Base-by-base conservation (phyloP, 2,329 filamentous ascomycete species). In the Colletotrichum tabaci region DNA sequence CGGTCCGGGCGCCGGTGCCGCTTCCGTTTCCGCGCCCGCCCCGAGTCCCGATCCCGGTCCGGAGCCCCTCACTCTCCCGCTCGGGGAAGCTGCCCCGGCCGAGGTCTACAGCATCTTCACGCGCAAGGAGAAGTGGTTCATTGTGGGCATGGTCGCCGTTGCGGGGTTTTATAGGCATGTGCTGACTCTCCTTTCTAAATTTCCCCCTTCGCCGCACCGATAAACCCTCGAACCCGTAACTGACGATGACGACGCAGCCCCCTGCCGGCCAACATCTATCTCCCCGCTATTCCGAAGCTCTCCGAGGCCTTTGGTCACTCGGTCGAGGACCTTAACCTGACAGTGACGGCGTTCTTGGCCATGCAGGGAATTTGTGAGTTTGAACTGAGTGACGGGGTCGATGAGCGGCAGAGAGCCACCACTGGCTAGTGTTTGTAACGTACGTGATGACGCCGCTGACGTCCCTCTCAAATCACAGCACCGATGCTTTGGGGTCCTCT, bases 401-500 rank as follows among this genome's bases (percentile, higher is more conserved):
- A 4, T 26, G 18, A 6, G 8, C 9, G 0, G 18, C 35, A 40
- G 3, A 15, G 4, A 9, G n/a, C 1, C 7, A 16, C 8, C 6
- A 12, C 8, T 9, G 30, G 0, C 23, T 35, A 9, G 30, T 35
- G 30, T 1, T 0, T 35, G 30, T 9, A 13, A n/a, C 12, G 8
- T 23, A 7, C 7, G 10, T 35, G 30, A 35, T 2, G 2, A 35
- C 30, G 16, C 38, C n/a, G 21, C 61, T 64, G 38, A 64, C 26
- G 2, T n/a, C 2, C 40, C 2, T 18, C 0, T 1, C 30, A 1
- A 12, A 35, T 2, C 9, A 52, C 30, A 65, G 75, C 80, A 1
- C 80, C 79, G 1, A 80, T 81, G 77, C 74, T 82, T 7, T 82
- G 80, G 80, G 80, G 80, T 8, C 76, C 80, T 1, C 67, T 82